Percentiles rank a stretch among this genome's conserved stretches.
phyloP scores from a whole-genome alignment of 2,329 filamentous ascomycete genomes.

The Didymella pinodella region DNA sequence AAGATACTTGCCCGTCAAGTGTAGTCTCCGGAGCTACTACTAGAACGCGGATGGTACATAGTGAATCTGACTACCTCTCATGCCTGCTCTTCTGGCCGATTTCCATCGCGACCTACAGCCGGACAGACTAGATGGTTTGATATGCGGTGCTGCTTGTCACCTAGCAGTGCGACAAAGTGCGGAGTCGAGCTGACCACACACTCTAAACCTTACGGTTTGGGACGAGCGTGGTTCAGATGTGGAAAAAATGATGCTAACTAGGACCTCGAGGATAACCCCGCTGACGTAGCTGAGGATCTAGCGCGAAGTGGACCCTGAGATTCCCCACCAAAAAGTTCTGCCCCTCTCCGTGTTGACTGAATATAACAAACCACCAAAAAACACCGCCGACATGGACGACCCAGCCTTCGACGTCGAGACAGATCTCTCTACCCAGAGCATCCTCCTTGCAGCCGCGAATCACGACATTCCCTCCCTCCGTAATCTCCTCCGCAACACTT shows the following conservation, averaged over 20 bases:
- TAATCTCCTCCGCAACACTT: slow-evolving; percentile 69
- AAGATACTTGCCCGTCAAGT: no score
- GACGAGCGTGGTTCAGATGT: no score
- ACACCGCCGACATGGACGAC: slow-evolving; percentile 38
- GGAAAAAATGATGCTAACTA: no score
- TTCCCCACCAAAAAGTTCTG: slow-evolving; percentile 18
- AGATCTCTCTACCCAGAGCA: slow-evolving; percentile 62
- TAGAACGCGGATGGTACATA: no score
- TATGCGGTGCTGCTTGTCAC: neutral
- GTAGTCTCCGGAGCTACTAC: no score
- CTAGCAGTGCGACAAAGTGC: neutral
- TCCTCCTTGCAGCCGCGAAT: slow-evolving; percentile 71
- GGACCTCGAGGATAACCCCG: neutral
- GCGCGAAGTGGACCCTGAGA: slow-evolving; percentile 13
- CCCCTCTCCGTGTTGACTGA: neutral
- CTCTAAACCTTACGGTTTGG: neutral
- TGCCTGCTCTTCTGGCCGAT: no score
- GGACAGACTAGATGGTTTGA: neutral
- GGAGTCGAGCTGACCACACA: no score
- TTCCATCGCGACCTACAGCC: neutral
- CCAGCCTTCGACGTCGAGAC: slow-evolving; percentile 49
- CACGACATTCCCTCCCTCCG: slow-evolving; percentile 74
- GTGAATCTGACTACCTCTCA: no score
- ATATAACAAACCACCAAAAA: neutral
- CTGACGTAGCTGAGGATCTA: slow-evolving; percentile 9